A percentile compares a stretch with the other conserved stretches of the same genome.
These are phyloP conservation scores for Rhododendron kiyosumense DNA, from an alignment of 148 eudicot genomes.

Conservation along the genomic window DNA sequence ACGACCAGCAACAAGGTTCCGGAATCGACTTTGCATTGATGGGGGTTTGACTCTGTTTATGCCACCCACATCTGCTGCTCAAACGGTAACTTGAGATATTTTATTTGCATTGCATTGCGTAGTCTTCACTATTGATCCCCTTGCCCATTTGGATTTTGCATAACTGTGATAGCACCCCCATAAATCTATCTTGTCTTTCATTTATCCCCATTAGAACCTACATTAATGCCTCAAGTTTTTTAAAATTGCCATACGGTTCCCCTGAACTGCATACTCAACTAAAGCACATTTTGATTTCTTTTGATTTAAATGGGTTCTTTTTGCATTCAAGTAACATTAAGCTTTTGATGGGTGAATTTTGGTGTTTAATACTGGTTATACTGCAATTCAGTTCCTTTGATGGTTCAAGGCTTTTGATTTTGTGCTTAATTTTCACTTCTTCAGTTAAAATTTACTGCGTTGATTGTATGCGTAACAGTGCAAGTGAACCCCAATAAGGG, in stretches of 20 bases:
- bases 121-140: not conserved
- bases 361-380: not conserved
- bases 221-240: not conserved
- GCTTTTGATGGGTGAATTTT: not conserved
- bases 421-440: not conserved
- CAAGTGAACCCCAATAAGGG: not conserved
- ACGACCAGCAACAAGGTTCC: constrained; percentile 87
- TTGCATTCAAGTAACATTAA: not conserved
- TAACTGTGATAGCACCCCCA: not conserved
- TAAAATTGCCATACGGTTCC: not conserved
- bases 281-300: not conserved
- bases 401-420: not conserved
- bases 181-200: not conserved
- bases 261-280: not conserved
- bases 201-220: not conserved
- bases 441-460: not conserved
- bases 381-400: not conserved
- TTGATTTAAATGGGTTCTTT: not conserved
- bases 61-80: constrained; percentile 96
- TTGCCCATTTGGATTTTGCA: not conserved
- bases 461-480: not conserved
- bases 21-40: constrained; percentile 87
- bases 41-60: constrained; percentile 97
- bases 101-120: not conserved
- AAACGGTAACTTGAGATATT: constrained; percentile 53